phyloP scores from a whole-genome alignment of 441 rosid species.

The Pelargonium citronellum region DNA sequence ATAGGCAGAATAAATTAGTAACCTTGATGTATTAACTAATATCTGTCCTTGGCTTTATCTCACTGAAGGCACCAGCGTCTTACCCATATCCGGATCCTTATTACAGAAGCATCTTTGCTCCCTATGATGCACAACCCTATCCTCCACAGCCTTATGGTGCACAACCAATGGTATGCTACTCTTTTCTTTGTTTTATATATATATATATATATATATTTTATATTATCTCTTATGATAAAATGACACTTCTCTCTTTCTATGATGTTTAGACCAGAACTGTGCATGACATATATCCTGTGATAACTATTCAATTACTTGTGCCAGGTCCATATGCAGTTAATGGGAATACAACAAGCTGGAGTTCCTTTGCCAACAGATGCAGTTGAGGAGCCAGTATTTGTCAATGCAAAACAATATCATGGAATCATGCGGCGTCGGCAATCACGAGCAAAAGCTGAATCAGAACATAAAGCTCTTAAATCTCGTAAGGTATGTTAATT shows the following conservation, averaged over 20 bases:
- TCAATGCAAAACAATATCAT: constrained; percentile 89
- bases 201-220: background rate
- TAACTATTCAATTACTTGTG: constrained; percentile 13
- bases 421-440: constrained; percentile 90
- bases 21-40: constrained; percentile 1
- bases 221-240: background rate
- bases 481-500: constrained; percentile 52
- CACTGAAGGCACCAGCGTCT: constrained; percentile 55
- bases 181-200: constrained; percentile 3
- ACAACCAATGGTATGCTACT: constrained; percentile 52
- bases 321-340: constrained; percentile 81
- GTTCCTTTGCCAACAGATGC: constrained; percentile 88
- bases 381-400: constrained; percentile 92
- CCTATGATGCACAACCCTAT: constrained; percentile 61
- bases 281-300: background rate
- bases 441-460: constrained; percentile 85
- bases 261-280: constrained; percentile 7
- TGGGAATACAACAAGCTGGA: constrained; percentile 96
- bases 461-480: constrained; percentile 54
- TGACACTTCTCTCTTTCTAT: background rate
- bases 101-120: constrained; percentile 86
- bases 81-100: constrained; percentile 93
- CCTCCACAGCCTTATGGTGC: constrained; percentile 72
- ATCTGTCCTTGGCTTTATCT: constrained; percentile 24
- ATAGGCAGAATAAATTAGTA: background rate